Base-by-base conservation (phyloP, 805 yeast genomes). In the Priceomyces fermenticarens region DNA sequence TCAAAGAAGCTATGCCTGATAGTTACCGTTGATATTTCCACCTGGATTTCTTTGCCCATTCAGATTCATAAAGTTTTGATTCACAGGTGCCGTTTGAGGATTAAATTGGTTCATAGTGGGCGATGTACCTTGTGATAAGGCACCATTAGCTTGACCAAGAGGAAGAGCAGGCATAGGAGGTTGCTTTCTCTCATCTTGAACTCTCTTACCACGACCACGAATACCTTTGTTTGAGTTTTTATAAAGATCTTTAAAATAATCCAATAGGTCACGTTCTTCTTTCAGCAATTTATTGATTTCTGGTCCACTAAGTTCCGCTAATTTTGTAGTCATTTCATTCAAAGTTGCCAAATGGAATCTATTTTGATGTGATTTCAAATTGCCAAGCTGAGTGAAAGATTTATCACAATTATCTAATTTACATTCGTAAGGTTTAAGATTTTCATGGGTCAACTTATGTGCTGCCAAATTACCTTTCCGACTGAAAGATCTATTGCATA, bases 401-500 rank as follows among this genome's bases (percentile, higher is more conserved):
- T 88, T 89, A 49, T 78, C 81, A 65, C 97, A 90, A 43, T 75
- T 72, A 60, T 88, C 96, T 44, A 90, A 72, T 52, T 78, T 79
- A 65, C 97, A 90, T 42, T 77, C 76, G 56, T 72, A 87, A 5
- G 96, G 97, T 54, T 85, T 82, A 42, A 78, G 68, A 52, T 85
- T 81, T 42, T 81, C 82, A 63, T 89, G 97, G 0, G 95, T 88
- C 43, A 87, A 67, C 59, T 74, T 70, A 63, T 90, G 98, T 3
- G 96, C 95, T 17, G 91, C 90, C 50, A 88, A 73, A 63, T 90
- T 90, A 12, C 98, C 98, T 62, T 90, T 87, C 53, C 96, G 77
- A 40, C 95, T 87, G 60, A 90, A 90, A 27, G 79, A 72, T 45
- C 88, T 77, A 15, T 78, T 78, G 62, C 98, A 90, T 8, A 77